Conservation (phyloP, 2,329 filamentous ascomycete species). For the Penicillium sp. region DNA sequence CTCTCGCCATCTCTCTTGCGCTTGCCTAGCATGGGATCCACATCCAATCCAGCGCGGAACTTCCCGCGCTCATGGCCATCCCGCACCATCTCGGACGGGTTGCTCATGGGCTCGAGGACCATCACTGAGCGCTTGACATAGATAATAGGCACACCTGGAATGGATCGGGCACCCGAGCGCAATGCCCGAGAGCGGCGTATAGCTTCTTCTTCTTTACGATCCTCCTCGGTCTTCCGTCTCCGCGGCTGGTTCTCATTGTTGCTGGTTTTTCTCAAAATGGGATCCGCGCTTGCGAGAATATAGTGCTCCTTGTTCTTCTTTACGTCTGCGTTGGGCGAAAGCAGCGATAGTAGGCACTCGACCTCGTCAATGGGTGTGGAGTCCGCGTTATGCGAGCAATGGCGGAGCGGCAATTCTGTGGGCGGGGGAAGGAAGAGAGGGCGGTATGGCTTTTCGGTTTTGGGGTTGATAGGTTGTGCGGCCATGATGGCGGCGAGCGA, state of each 20-base stretch:
- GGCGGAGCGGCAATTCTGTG: slow-evolving; percentile 46
- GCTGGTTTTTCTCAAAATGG: slow-evolving; percentile 24
- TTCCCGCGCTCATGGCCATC: slow-evolving; percentile 49
- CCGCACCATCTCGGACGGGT: slow-evolving; percentile 42
- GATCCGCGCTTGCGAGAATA: slow-evolving; percentile 47
- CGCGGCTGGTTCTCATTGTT: slow-evolving; percentile 31
- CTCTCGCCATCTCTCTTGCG: slow-evolving; percentile 34
- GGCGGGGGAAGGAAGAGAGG: slow-evolving; percentile 48
- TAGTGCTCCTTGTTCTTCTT: slow-evolving; percentile 52
- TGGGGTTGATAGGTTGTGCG: slow-evolving; percentile 38
- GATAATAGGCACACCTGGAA: slow-evolving; percentile 51
- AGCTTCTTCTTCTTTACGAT: slow-evolving; percentile 32
- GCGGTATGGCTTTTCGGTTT: slow-evolving; percentile 40
- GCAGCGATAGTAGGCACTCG: slow-evolving; percentile 46
- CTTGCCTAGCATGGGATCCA: slow-evolving; percentile 32
- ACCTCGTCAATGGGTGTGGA: slow-evolving; percentile 45
- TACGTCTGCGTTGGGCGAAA: slow-evolving; percentile 38
- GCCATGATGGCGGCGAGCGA: slow-evolving; percentile 47
- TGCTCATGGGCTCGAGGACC: slow-evolving; percentile 51
- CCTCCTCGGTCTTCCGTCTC: slow-evolving; percentile 34
- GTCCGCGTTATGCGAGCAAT: slow-evolving; percentile 48
- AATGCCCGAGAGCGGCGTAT: slow-evolving; percentile 35
- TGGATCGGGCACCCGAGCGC: slow-evolving; percentile 41
- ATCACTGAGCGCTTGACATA: slow-evolving; percentile 54
- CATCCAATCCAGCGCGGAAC: slow-evolving; percentile 45